These are phyloP conservation scores for Tubosaeta sp. DNA, from an alignment of 768 basidiomycete species.

Conservation along the genomic window DNA sequence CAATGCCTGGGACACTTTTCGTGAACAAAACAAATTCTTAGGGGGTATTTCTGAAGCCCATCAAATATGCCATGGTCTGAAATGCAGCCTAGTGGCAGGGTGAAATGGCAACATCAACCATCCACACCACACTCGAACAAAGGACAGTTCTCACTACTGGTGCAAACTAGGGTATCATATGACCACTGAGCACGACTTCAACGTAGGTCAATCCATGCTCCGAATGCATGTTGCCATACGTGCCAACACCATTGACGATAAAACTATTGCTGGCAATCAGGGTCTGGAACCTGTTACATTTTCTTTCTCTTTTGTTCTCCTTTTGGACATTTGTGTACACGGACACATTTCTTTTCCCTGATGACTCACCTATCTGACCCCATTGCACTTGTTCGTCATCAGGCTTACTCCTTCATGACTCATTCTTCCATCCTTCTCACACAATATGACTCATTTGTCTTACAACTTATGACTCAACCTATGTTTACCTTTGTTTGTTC, in stretches of 20 bases:
- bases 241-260: slow-evolving; percentile 65
- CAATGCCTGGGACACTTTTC: too few relatives aligned
- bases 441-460: too few relatives aligned
- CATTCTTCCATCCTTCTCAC: too few relatives aligned
- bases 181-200: slow-evolving; percentile 66
- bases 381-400: too few relatives aligned
- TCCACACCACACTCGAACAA: neutral
- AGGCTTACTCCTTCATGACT: too few relatives aligned
- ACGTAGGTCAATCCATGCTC: slow-evolving; percentile 67
- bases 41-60: slow-evolving; percentile 56
- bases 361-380: too few relatives aligned
- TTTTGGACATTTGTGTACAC: too few relatives aligned
- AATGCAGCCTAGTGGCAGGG: slow-evolving; percentile 48
- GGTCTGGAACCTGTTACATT: slow-evolving; percentile 44
- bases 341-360: too few relatives aligned
- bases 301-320: too few relatives aligned
- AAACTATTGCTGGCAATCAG: slow-evolving; percentile 64
- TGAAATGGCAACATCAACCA: neutral
- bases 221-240: slow-evolving; percentile 58
- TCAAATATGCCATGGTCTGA: slow-evolving; percentile 63
- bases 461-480: too few relatives aligned
- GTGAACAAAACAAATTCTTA: neutral
- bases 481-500: too few relatives aligned
- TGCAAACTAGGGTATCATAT: slow-evolving; percentile 72
- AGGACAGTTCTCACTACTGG: slow-evolving; percentile 41